These are phyloP conservation scores for Blastocystis sp. DNA, from an alignment of 352 stramenopile genomes.

Conservation along the genomic window DNA sequence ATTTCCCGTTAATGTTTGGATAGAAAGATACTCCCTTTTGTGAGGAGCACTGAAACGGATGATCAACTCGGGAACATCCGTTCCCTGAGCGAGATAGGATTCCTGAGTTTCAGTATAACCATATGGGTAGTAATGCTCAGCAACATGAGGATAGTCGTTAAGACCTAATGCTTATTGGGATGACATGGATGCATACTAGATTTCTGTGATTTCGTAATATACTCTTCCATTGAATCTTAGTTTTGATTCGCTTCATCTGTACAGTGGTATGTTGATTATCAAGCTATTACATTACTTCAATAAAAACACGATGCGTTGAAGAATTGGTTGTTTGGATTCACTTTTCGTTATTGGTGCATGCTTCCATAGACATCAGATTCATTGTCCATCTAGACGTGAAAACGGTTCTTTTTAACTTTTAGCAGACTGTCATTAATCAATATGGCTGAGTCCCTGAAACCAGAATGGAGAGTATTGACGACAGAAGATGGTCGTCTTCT, in stretches of 20 bases:
- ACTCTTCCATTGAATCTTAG: conserved; percentile 49
- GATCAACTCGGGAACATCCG: neutral
- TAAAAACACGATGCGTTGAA: no score
- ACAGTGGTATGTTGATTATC: conserved; percentile 3
- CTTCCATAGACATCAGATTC: no score
- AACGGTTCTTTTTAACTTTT: no score
- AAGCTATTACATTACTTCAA: neutral
- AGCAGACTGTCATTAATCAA: neutral
- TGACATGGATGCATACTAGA: neutral
- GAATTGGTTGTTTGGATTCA: no score
- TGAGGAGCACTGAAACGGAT: conserved; percentile 16
- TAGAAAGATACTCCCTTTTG: neutral
- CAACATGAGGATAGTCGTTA: conserved; percentile 49
- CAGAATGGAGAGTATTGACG: conserved; percentile 46
- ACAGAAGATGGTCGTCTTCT: conserved; percentile 27
- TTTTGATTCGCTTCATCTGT: neutral
- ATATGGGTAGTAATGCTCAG: conserved; percentile 46
- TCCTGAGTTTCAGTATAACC: conserved; percentile 4
- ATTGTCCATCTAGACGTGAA: no score
- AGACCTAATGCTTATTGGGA: conserved; percentile 5
- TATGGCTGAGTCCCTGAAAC: conserved; percentile 45
- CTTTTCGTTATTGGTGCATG: no score
- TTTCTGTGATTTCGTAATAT: neutral
- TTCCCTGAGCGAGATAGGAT: neutral
- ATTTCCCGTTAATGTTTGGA: neutral